Percentiles rank a stretch among this genome's conserved stretches.
Evolutionary conservation across 2,329 filamentous ascomycete species (phyloP).

Genomic region (Cadophora luteo-olivacea): DNA sequence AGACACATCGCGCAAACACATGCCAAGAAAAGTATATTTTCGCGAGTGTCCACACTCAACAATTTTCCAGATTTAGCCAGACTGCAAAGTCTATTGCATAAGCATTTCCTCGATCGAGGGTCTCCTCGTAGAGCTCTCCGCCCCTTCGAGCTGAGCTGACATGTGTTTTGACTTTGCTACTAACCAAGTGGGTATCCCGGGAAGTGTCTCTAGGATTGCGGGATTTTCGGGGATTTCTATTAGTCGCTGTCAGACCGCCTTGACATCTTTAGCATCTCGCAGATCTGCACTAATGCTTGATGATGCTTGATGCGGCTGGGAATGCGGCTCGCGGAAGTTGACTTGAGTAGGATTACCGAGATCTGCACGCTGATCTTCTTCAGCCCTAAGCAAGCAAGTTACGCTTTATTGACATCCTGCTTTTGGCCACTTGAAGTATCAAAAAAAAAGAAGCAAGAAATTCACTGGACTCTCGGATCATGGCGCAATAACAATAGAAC

Average conservation of each 20-base stretch:
- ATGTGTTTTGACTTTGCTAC: not conserved
- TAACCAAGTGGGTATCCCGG: not conserved
- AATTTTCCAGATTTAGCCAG: not conserved
- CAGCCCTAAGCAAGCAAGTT: not conserved
- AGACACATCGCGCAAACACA: not conserved
- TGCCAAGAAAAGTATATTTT: conserved; percentile 2
- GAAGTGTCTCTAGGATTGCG: not conserved
- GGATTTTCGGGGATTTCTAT: not conserved
- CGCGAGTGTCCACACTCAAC: not conserved
- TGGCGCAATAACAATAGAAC: too few relatives aligned
- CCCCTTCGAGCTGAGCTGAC: not conserved
- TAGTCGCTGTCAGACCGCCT: not conserved
- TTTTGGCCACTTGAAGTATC: too few relatives aligned
- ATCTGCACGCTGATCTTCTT: not conserved
- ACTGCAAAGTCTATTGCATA: not conserved
- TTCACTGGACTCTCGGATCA: too few relatives aligned
- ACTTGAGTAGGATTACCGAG: not conserved
- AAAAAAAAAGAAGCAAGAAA: too few relatives aligned
- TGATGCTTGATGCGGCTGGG: conserved; percentile 5
- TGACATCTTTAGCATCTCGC: not conserved
- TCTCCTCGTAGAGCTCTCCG: not conserved
- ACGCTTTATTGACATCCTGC: too few relatives aligned
- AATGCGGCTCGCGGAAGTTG: not conserved
- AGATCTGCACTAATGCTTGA: conserved; percentile 4
- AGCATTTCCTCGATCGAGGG: not conserved